These are phyloP conservation scores for Zelopaecilomyces penicillatus DNA, from an alignment of 2,329 filamentous ascomycete species.

Conservation along the genomic window DNA sequence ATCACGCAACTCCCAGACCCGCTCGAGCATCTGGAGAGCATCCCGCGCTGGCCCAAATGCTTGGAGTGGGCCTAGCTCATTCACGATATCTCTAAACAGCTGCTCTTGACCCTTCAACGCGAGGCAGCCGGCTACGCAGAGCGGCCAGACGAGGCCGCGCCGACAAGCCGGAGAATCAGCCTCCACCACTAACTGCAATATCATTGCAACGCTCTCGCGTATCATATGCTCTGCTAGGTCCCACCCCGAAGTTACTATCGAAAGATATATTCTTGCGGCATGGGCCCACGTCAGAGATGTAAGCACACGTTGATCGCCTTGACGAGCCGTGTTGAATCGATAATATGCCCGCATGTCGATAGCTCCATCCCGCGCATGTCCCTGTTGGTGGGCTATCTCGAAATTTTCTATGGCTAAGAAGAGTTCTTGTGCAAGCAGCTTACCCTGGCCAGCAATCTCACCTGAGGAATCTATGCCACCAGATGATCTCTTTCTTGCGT, in stretches of 20 bases:
- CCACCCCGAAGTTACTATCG: not conserved
- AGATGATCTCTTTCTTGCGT: not conserved
- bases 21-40: not conserved
- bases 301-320: not conserved
- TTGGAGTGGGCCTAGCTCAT: not conserved
- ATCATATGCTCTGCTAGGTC: not conserved
- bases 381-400: too few species aligned
- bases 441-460: too few species aligned
- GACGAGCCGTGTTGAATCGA: not conserved
- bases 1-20: not conserved
- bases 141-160: constrained; percentile 4
- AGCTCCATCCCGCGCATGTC: too few species aligned
- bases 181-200: not conserved
- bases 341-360: too few species aligned
- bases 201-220: not conserved
- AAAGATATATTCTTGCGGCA: not conserved
- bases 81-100: not conserved
- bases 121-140: constrained; percentile 3
- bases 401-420: too few species aligned
- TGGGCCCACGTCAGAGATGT: not conserved
- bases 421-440: too few species aligned
- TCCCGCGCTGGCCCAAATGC: not conserved
- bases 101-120: not conserved
- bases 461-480: too few species aligned
- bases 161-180: not conserved